Evolutionary conservation across 495 filamentous ascomycete genomes (phyloP).

Genomic region (Aspergillus avenaceus): DNA sequence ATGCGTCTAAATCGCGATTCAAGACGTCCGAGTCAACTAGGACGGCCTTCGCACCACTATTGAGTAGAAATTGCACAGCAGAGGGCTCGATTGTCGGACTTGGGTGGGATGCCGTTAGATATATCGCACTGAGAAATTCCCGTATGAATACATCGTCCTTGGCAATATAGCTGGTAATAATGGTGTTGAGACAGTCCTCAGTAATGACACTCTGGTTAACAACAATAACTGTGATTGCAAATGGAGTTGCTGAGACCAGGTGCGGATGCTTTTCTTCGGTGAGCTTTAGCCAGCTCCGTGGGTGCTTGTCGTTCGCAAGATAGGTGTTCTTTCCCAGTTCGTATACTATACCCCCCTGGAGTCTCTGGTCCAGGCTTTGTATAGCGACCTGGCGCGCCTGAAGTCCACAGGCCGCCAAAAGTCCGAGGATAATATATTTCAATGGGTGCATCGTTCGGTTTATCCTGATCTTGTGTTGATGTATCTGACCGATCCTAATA

Average conservation of each 20-base stretch:
- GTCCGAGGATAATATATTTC: too few relatives aligned
- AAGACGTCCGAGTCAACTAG: background rate
- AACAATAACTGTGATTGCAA: conserved; percentile 20
- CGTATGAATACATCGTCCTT: conserved; percentile 6
- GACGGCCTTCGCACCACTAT: background rate
- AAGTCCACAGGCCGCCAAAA: too few relatives aligned
- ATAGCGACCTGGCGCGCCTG: background rate
- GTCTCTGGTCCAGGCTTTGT: background rate
- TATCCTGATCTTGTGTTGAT: too few relatives aligned
- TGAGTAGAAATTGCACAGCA: conserved; percentile 8
- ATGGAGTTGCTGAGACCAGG: background rate
- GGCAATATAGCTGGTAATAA: conserved; percentile 4
- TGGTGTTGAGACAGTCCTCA: background rate
- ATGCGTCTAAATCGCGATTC: background rate
- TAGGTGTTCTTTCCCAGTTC: background rate
- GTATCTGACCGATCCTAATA: too few relatives aligned
- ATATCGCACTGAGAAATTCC: conserved; percentile 2
- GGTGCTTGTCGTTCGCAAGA: conserved; percentile 5
- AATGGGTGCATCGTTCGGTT: too few relatives aligned
- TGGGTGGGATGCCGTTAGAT: conserved; percentile 1
- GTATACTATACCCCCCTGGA: background rate
- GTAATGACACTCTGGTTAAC: conserved; percentile 17
- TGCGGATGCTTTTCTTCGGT: background rate
- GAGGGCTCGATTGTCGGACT: background rate
- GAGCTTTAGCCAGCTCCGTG: background rate